Evolutionary conservation across 192 early-diverging fungal species (phyloP).

Genomic region (Podila horticola): DNA sequence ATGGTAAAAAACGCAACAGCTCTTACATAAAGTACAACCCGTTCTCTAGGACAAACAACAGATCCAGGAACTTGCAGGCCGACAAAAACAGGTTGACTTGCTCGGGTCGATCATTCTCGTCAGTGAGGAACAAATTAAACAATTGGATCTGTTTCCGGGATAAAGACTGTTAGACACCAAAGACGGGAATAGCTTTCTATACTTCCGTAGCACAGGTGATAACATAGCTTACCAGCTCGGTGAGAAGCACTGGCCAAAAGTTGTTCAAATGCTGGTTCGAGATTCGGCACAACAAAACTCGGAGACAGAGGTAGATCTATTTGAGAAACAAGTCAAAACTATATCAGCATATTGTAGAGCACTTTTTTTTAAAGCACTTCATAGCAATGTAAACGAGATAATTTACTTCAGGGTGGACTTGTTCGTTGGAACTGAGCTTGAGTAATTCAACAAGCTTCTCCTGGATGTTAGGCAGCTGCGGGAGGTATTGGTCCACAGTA

Average conservation of each 20-base stretch:
- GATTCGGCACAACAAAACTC: constrained; percentile 82
- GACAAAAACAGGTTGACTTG: constrained; percentile 80
- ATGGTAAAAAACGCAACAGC: not conserved
- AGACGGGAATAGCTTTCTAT: not conserved
- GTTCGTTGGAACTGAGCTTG: constrained; percentile 72
- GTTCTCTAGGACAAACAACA: constrained; percentile 82
- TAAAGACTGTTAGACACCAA: not conserved
- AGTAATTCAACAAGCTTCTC: constrained; percentile 91
- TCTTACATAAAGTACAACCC: constrained; percentile 85
- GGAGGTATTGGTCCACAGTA: constrained; percentile 77
- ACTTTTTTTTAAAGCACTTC: not conserved
- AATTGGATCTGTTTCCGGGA: constrained; percentile 63
- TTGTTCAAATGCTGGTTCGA: constrained; percentile 86
- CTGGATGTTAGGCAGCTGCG: constrained; percentile 82
- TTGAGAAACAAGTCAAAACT: not conserved
- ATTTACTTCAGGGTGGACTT: constrained; percentile 77
- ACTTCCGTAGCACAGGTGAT: not conserved
- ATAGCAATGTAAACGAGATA: not conserved
- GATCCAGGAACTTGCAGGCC: constrained; percentile 90
- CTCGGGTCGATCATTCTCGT: constrained; percentile 66
- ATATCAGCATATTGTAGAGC: not conserved
- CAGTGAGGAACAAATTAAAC: constrained; percentile 68
- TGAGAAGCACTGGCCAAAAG: constrained; percentile 92
- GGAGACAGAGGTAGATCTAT: constrained; percentile 83
- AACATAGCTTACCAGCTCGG: constrained; percentile 75